Evolutionary conservation across 192 early-diverging fungal genomes (phyloP), one percentile per base, ranked within the genome.

Genomic region (Podila verticillata): DNA sequence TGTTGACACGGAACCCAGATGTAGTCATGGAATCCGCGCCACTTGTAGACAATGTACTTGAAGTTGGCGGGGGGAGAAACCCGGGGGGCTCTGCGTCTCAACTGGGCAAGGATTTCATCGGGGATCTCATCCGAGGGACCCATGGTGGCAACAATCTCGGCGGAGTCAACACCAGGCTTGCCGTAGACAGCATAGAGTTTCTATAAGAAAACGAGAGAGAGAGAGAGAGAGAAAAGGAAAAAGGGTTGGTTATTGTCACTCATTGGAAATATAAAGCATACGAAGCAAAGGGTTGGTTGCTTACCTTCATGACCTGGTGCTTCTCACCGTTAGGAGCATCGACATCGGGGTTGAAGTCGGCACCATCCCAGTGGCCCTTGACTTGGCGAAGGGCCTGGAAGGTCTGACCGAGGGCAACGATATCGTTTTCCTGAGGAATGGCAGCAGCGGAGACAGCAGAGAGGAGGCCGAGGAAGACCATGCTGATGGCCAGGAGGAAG

Each of bases 311-410:
- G 20, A 64, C 70, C 20, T 73, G 32, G 54, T 75, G 70, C 61
- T 81, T 81, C 44, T 75, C 65, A 24, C 81, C 84, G 44, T 74
- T 70, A 56, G 58, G 66, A 48, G 24, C 67, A 65, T 82, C 75
- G 13, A 78, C 63, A 17, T 24, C 68, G 6, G 61, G 49, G 28
- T 78, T 73, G 54, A 70, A 70, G 5, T 82, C 72, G 15, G 62
- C 65, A 56, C 69, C 81, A 57, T 56, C 66, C 13, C 58, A 73
- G 48, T 83, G 75, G 61, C 82, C 82, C 49, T 72, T 47, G 28
- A 66, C 36, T 36, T 62, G 48, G 51, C 83, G 83, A 12, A 84
- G 70, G 13, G 31, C 28, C 63, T 80, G 70, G 66, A 61, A 85
- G 8, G 57, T 54, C 58, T 78, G 24, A 15, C 81, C 70, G n/a